A percentile compares a stretch with the other conserved stretches of the same genome.
These are phyloP conservation scores for Ceratobasidium sp. DNA, from an alignment of 1,284 basidiomycete genomes.

Conservation along the genomic window DNA sequence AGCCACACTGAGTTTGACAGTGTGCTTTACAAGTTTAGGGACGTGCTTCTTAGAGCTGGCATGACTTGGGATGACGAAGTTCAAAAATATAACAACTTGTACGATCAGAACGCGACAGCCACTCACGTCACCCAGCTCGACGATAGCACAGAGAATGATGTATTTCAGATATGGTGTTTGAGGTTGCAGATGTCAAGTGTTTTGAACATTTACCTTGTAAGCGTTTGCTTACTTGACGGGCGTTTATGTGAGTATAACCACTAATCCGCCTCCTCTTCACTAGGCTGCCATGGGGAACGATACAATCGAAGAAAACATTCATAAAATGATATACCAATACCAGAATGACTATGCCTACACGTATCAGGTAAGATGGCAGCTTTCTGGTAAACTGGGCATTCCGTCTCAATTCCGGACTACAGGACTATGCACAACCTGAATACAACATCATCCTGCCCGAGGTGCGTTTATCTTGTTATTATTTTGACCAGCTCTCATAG, in stretches of 20 bases:
- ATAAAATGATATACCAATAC: background rate
- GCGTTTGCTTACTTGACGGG: too few species aligned
- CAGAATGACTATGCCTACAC: conserved; percentile 17
- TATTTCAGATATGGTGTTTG: conserved; percentile 1
- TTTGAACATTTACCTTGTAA: conserved; percentile 13
- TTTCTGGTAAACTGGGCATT: too few species aligned
- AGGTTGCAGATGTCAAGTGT: conserved; percentile 18
- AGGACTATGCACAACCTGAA: too few species aligned
- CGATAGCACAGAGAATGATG: background rate
- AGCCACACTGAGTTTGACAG: background rate
- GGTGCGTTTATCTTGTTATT: too few species aligned
- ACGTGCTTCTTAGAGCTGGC: conserved; percentile 8
- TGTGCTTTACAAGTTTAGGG: background rate
- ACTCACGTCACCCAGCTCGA: background rate
- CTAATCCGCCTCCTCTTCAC: background rate
- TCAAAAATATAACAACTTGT: background rate
- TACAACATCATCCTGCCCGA: too few species aligned
- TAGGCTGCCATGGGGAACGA: conserved; percentile 39
- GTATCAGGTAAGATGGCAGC: background rate
- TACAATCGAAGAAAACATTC: conserved; percentile 11
- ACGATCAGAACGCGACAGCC: background rate
- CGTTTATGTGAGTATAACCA: too few species aligned
- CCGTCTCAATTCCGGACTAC: too few species aligned
- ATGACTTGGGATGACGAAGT: background rate
- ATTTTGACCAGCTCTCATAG: background rate